These are phyloP conservation scores for Arthroderma sp. DNA, from an alignment of 2,329 filamentous ascomycete genomes.

Conservation along the genomic window DNA sequence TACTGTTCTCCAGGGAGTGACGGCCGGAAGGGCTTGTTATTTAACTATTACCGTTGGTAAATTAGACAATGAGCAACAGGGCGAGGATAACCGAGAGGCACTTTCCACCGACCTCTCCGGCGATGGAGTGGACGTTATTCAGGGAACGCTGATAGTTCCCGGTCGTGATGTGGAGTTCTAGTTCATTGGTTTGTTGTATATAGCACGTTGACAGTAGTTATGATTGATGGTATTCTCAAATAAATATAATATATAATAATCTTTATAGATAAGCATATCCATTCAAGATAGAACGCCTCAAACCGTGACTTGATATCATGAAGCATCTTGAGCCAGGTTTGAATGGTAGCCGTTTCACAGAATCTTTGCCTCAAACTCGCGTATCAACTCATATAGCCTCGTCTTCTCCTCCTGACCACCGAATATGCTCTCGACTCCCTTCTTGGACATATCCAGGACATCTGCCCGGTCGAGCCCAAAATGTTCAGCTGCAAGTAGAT, in stretches of 20 bases:
- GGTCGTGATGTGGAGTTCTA: neutral
- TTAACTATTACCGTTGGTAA: constrained; percentile 7
- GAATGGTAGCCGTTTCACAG: neutral
- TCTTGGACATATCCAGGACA: constrained; percentile 44
- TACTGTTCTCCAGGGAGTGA: constrained; percentile 11
- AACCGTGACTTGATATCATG: no score
- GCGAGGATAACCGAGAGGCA: constrained; percentile 3
- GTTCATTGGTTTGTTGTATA: no score
- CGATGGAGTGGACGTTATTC: constrained; percentile 4
- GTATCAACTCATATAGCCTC: constrained; percentile 15
- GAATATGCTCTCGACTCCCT: constrained; percentile 54
- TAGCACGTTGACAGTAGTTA: no score
- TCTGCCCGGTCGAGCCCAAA: constrained; percentile 44
- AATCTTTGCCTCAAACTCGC: constrained; percentile 12
- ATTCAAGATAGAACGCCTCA: no score
- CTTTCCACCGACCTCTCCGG: constrained; percentile 1
- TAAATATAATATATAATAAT: no score
- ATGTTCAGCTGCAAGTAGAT: constrained; percentile 56
- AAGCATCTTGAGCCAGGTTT: no score
- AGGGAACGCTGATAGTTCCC: constrained; percentile 2
- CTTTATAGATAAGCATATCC: no score
- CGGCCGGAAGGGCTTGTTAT: constrained; percentile 10
- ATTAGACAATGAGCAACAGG: neutral
- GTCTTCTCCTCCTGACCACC: constrained; percentile 45
- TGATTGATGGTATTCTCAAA: no score